phyloP scores from a whole-genome alignment of 495 filamentous ascomycete species.

The Aspergillus sclerotiicarbonarius region DNA sequence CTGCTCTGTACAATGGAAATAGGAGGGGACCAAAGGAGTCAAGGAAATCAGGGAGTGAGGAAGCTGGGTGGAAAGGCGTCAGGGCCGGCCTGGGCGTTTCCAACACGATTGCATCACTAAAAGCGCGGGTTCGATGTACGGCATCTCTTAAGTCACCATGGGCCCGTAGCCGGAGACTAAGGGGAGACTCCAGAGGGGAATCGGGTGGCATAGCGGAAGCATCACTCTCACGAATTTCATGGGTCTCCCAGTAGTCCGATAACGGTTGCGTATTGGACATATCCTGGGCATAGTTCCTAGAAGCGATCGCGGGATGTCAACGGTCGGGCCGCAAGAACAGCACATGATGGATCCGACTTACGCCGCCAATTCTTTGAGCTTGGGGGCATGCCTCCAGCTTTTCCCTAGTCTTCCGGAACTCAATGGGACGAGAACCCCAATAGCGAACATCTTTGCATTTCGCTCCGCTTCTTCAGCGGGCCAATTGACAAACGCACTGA shows the following conservation, averaged over 20 bases:
- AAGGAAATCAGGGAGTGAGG: constrained; percentile 71
- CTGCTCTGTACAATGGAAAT: constrained; percentile 88
- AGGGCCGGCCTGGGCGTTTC: constrained; percentile 68
- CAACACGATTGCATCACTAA: constrained; percentile 51
- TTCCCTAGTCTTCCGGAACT: constrained; percentile 84
- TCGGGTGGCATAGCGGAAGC: constrained; percentile 32
- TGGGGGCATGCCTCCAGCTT: constrained; percentile 82
- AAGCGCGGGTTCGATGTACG: constrained; percentile 31
- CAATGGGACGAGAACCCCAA: constrained; percentile 82
- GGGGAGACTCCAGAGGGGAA: constrained; percentile 53
- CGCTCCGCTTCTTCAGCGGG: constrained; percentile 74
- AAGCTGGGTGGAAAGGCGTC: constrained; percentile 78
- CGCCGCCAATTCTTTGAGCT: constrained; percentile 71
- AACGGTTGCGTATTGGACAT: constrained; percentile 56
- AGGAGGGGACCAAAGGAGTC: constrained; percentile 86
- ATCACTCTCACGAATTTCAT: constrained; percentile 53
- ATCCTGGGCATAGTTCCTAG: constrained; percentile 35
- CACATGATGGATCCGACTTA: constrained; percentile 32
- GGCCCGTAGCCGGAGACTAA: constrained; percentile 47
- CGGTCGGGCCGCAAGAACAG: background rate
- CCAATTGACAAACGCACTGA: constrained; percentile 88
- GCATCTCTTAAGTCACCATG: constrained; percentile 36
- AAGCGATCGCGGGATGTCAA: constrained; percentile 5
- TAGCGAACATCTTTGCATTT: constrained; percentile 89
- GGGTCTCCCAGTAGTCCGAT: constrained; percentile 75